These are phyloP conservation scores for Trichoderma sp. DNA, from an alignment of 2,329 filamentous ascomycete genomes.

Conservation along the genomic window DNA sequence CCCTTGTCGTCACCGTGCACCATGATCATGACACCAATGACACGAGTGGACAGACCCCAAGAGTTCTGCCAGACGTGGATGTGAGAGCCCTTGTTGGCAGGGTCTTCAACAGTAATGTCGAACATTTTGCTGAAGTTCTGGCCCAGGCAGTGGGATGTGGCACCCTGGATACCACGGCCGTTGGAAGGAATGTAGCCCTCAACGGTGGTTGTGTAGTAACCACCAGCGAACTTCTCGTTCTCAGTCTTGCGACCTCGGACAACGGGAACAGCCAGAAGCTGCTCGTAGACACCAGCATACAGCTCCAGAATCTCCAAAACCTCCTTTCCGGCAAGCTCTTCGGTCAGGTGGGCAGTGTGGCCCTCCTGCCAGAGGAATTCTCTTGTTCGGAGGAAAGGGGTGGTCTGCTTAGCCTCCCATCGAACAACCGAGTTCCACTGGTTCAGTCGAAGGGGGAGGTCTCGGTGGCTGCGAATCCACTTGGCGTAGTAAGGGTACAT, in stretches of 20 bases:
- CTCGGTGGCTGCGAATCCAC: constrained; percentile 95
- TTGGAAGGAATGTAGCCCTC: constrained; percentile 97
- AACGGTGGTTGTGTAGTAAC: constrained; percentile 93
- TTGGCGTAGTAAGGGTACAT: constrained; percentile 97
- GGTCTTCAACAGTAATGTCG: constrained; percentile 94
- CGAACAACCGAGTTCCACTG: constrained; percentile 94
- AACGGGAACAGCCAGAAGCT: constrained; percentile 91
- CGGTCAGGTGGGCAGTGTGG: constrained; percentile 83
- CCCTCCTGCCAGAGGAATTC: constrained; percentile 99
- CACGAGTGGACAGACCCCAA: constrained; percentile 95
- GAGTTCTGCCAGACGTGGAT: constrained; percentile 97
- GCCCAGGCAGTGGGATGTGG: constrained; percentile 88
- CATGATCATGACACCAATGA: constrained; percentile 98
- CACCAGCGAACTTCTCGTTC: constrained; percentile 97
- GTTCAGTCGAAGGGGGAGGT: constrained; percentile 89
- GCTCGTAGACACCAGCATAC: constrained; percentile 88
- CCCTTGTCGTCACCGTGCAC: constrained; percentile 96
- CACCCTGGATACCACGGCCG: constrained; percentile 93
- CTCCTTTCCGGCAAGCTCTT: constrained; percentile 77
- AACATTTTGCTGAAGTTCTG: constrained; percentile 99
- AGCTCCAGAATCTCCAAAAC: constrained; percentile 90
- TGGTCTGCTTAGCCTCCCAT: constrained; percentile 95
- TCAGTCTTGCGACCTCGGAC: constrained; percentile 93
- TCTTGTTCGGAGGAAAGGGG: constrained; percentile 83
- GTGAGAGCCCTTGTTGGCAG: constrained; percentile 72